These are phyloP conservation scores for Solanum rostratum DNA, from an alignment of 257 asterid genomes.

Conservation along the genomic window DNA sequence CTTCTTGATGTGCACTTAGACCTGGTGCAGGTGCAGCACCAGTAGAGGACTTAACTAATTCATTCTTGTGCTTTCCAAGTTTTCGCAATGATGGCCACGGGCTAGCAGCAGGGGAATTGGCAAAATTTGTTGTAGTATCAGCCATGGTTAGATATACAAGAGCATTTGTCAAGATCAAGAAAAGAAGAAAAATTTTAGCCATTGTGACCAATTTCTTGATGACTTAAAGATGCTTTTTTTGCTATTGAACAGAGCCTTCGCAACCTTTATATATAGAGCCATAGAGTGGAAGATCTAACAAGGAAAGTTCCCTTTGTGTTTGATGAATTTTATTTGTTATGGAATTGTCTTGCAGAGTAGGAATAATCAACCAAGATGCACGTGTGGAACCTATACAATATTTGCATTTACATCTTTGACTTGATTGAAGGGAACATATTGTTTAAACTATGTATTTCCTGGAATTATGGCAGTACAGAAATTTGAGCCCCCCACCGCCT, in stretches of 20 bases:
- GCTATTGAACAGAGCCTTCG: background rate
- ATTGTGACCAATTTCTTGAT: background rate
- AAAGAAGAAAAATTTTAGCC: constrained; percentile 1
- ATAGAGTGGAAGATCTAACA: background rate
- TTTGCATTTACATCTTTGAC: background rate
- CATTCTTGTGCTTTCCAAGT: background rate
- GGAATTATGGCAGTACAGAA: background rate
- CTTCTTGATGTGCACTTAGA: background rate
- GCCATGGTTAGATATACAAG: constrained; percentile 7
- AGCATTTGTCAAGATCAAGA: constrained; percentile 4
- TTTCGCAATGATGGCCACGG: background rate
- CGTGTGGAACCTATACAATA: background rate
- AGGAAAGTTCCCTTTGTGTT: constrained; percentile 19
- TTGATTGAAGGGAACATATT: background rate
- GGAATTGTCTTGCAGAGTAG: background rate
- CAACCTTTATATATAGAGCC: background rate
- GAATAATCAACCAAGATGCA: background rate
- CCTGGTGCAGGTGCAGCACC: background rate
- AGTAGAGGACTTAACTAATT: background rate
- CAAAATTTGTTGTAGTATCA: background rate
- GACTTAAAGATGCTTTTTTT: background rate
- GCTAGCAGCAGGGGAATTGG: background rate
- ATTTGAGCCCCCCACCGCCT: background rate
- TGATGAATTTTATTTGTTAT: constrained; percentile 1
- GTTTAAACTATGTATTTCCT: background rate